Conservation (phyloP, 495 filamentous ascomycete genomes). For the Hyaloscypha bicolor region DNA sequence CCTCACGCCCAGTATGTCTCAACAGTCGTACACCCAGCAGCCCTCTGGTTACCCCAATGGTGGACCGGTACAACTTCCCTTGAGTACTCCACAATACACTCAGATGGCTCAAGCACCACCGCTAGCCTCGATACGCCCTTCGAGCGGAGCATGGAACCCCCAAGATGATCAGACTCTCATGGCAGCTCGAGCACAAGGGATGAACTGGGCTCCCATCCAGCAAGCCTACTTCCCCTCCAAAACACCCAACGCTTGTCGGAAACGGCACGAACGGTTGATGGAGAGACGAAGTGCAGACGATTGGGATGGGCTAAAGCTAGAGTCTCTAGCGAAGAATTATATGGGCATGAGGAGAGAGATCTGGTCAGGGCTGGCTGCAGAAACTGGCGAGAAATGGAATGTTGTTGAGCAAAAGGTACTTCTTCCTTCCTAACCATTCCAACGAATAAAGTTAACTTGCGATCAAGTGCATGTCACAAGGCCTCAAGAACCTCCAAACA, state of each 20-base stretch:
- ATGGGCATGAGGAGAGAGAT: slow-evolving; percentile 69
- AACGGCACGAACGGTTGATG: slow-evolving; percentile 75
- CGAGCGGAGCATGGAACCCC: slow-evolving; percentile 62
- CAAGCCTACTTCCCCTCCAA: slow-evolving; percentile 68
- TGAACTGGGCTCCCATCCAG: slow-evolving; percentile 75
- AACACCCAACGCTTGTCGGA: slow-evolving; percentile 77
- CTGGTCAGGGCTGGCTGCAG: slow-evolving; percentile 64
- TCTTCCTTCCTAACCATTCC: background rate
- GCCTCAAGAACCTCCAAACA: slow-evolving; percentile 59
- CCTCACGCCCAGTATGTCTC: slow-evolving; percentile 17
- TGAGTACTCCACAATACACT: slow-evolving; percentile 18
- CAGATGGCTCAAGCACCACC: slow-evolving; percentile 10
- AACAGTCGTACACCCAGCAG: slow-evolving; percentile 20
- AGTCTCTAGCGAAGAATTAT: slow-evolving; percentile 67
- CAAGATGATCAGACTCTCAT: slow-evolving; percentile 67
- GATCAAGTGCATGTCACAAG: slow-evolving; percentile 56
- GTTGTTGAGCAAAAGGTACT: slow-evolving; percentile 71
- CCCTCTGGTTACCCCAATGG: slow-evolving; percentile 21
- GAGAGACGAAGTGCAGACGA: slow-evolving; percentile 65
- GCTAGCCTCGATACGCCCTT: slow-evolving; percentile 48
- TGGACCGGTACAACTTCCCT: slow-evolving; percentile 33
- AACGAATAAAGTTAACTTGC: background rate
- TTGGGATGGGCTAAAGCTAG: slow-evolving; percentile 68
- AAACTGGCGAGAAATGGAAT: slow-evolving; percentile 69
- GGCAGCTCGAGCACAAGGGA: slow-evolving; percentile 59